phyloP scores from a whole-genome alignment of 345 rosid genomes.

The Eucalyptus regnans region DNA sequence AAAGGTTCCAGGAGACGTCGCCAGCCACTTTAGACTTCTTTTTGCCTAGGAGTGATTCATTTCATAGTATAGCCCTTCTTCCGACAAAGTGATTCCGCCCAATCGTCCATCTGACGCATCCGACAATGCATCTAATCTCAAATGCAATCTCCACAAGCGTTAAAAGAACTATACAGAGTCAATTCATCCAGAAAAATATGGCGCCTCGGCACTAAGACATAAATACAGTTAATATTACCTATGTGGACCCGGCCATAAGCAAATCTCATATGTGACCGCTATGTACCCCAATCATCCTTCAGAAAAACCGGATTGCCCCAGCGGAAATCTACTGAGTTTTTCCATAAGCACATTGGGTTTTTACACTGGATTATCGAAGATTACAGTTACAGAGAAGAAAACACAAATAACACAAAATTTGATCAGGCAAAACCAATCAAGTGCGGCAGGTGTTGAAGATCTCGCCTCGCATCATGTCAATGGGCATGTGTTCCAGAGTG shows the following conservation, averaged over 20 bases:
- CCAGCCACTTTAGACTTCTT: neutral
- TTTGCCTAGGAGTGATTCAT: neutral
- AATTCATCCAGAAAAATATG: neutral
- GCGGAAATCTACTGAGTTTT: neutral
- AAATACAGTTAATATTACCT: neutral
- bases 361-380: neutral
- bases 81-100: neutral
- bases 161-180: neutral
- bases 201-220: neutral
- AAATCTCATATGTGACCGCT: neutral
- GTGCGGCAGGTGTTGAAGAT: constrained; percentile 53
- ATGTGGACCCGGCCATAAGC: neutral
- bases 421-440: neutral
- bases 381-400: neutral
- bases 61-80: neutral
- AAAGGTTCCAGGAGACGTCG: neutral
- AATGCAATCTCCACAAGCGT: neutral
- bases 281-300: neutral
- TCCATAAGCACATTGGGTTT: neutral
- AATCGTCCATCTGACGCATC: neutral
- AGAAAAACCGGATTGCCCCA: neutral
- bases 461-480: constrained; percentile 86
- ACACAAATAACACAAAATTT: neutral
- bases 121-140: neutral
- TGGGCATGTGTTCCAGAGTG: constrained; percentile 75